phyloP scores from a whole-genome alignment of 2,329 filamentous ascomycete species.

The Tolypocladium ovalisporum region DNA sequence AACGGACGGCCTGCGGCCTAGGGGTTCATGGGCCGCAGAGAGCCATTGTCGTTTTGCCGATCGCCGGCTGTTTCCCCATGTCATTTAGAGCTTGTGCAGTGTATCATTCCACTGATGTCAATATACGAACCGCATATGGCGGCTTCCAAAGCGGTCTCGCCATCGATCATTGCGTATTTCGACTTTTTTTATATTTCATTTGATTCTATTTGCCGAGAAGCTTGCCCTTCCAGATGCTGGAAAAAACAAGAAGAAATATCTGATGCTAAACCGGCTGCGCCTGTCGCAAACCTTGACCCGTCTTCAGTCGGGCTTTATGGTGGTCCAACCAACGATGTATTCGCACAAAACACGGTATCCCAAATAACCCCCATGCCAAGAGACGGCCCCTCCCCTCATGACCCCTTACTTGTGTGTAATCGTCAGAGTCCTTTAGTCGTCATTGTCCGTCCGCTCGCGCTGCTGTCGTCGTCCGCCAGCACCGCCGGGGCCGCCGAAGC shows the following conservation, averaged over 20 bases:
- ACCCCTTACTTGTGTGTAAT: neutral
- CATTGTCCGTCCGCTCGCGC: slow-evolving; percentile 42
- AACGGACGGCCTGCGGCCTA: neutral
- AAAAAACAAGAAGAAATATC: slow-evolving; percentile 16
- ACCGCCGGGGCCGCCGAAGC: slow-evolving; percentile 22
- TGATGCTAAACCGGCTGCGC: slow-evolving; percentile 26
- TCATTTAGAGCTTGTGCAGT: neutral
- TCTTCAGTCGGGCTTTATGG: slow-evolving; percentile 12
- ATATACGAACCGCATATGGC: neutral
- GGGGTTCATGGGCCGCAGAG: neutral
- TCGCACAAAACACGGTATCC: slow-evolving; percentile 16
- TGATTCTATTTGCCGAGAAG: slow-evolving; percentile 4
- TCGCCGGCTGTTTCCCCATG: neutral
- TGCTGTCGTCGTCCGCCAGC: slow-evolving; percentile 21
- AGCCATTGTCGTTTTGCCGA: neutral
- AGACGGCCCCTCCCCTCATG: slow-evolving; percentile 8
- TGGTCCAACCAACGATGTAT: slow-evolving; percentile 16
- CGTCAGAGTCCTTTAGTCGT: slow-evolving; percentile 32
- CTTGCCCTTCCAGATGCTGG: slow-evolving; percentile 2
- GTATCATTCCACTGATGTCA: neutral
- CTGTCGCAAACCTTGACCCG: slow-evolving; percentile 19
- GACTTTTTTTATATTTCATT: neutral
- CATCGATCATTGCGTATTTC: neutral
- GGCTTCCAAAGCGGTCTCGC: neutral
- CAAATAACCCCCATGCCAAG: slow-evolving; percentile 5